A percentile compares a stretch with the other conserved stretches of the same genome.
These are phyloP conservation scores for Arctium lappa DNA, from an alignment of 129 eudicot species.

Conservation along the genomic window DNA sequence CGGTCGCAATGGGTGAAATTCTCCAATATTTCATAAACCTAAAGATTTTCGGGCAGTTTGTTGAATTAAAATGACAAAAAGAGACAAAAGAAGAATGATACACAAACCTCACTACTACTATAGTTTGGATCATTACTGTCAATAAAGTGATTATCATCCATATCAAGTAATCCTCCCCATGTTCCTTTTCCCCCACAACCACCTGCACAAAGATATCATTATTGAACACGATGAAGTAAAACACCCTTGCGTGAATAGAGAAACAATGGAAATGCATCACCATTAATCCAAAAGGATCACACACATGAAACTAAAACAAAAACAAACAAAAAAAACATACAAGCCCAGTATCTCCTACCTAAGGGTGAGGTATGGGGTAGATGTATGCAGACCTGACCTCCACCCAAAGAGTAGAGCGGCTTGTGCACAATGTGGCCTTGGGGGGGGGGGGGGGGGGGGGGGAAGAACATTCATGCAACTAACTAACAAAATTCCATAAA, in stretches of 20 bases:
- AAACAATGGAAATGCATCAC: neutral
- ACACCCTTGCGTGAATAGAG: neutral
- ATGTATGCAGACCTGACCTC: no score
- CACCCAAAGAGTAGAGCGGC: no score
- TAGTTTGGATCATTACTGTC: slow-evolving; percentile 71
- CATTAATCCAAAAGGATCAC: neutral
- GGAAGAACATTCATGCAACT: no score
- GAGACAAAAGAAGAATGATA: neutral
- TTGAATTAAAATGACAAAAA: neutral
- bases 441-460: no score
- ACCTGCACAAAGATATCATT: slow-evolving; percentile 35
- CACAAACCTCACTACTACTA: slow-evolving; percentile 62
- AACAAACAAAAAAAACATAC: neutral
- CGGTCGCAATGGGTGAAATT: neutral
- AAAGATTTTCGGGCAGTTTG: neutral
- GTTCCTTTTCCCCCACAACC: slow-evolving; percentile 88
- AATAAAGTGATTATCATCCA: slow-evolving; percentile 39
- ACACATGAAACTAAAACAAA: neutral
- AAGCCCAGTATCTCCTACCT: no score
- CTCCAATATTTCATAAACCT: neutral
- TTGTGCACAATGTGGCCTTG: no score
- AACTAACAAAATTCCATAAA: neutral
- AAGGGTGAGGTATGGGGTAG: no score
- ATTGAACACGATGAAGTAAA: neutral
- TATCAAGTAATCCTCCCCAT: slow-evolving; percentile 70